Conservation (phyloP, 2,329 filamentous ascomycete species). For the Botrytis cinerea region DNA sequence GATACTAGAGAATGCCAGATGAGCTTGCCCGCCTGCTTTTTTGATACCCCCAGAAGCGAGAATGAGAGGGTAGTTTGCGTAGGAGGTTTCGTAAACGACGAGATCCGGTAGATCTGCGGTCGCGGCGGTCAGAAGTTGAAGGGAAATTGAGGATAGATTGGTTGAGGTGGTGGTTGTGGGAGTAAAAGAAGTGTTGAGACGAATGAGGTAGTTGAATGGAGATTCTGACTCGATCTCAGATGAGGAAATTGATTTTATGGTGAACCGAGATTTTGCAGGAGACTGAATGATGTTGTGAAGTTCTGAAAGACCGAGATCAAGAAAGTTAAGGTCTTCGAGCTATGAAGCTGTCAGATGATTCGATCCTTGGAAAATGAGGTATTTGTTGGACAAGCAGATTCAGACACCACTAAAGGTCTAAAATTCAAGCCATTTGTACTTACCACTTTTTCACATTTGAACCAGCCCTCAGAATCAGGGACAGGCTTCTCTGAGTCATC, state of each 20-base stretch:
- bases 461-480: slow-evolving; percentile 47
- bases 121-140: slow-evolving; percentile 41
- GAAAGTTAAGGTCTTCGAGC: slow-evolving; percentile 31
- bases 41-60: slow-evolving; percentile 46
- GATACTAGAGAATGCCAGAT: slow-evolving; percentile 41
- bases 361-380: not conserved
- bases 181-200: slow-evolving; percentile 36
- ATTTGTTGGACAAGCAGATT: not conserved
- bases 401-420: not conserved
- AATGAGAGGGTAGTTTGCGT: slow-evolving; percentile 49
- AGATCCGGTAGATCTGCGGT: slow-evolving; percentile 46
- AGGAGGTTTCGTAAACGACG: slow-evolving; percentile 49
- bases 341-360: slow-evolving; percentile 39
- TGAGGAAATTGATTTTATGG: slow-evolving; percentile 41
- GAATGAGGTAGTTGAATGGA: slow-evolving; percentile 43
- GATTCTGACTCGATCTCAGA: slow-evolving; percentile 27
- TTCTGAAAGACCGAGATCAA: slow-evolving; percentile 44
- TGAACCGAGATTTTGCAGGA: slow-evolving; percentile 45
- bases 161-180: slow-evolving; percentile 29
- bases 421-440: slow-evolving; percentile 29
- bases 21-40: slow-evolving; percentile 45
- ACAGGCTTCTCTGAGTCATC: slow-evolving; percentile 44
- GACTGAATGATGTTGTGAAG: slow-evolving; percentile 43
- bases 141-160: slow-evolving; percentile 31
- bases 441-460: slow-evolving; percentile 46